phyloP scores from a whole-genome alignment of 208 protist species.

The Angomonas deanei region DNA sequence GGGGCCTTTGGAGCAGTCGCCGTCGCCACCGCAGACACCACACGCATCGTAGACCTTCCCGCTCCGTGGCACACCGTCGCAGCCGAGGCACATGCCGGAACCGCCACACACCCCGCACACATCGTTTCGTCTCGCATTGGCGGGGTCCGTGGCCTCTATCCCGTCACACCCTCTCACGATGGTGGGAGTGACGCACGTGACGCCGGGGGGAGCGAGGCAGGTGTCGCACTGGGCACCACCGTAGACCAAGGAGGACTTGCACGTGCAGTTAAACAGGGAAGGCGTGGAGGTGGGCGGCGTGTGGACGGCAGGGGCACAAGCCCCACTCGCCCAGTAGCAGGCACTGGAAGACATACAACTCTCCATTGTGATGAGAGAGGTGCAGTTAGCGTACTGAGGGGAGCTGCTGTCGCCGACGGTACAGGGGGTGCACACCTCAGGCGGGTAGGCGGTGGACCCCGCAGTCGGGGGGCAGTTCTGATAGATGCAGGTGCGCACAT shows the following conservation, averaged over 20 bases:
- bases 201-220: constrained; percentile 28
- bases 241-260: constrained; percentile 11
- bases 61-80: constrained; percentile 41
- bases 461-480: constrained; percentile 22
- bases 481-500: constrained; percentile 36
- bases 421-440: constrained; percentile 17
- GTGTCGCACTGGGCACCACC: constrained; percentile 13
- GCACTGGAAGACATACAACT: constrained; percentile 9
- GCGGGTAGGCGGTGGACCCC: constrained; percentile 6
- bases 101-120: constrained; percentile 48
- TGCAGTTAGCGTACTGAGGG: too few relatives aligned
- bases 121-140: constrained; percentile 15
- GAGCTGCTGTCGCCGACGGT: background rate
- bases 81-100: constrained; percentile 35
- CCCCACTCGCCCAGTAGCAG: constrained; percentile 22
- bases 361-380: background rate
- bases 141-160: constrained; percentile 1
- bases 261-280: background rate
- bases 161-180: constrained; percentile 31
- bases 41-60: constrained; percentile 29
- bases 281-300: background rate
- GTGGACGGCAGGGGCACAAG: background rate
- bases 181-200: constrained; percentile 14
- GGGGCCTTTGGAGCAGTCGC: constrained; percentile 10
- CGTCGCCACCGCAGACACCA: constrained; percentile 55